Evolutionary conservation across 495 filamentous ascomycete species (phyloP), one percentile per base, ranked within the genome.

Genomic region (Penicillium arizonense): DNA sequence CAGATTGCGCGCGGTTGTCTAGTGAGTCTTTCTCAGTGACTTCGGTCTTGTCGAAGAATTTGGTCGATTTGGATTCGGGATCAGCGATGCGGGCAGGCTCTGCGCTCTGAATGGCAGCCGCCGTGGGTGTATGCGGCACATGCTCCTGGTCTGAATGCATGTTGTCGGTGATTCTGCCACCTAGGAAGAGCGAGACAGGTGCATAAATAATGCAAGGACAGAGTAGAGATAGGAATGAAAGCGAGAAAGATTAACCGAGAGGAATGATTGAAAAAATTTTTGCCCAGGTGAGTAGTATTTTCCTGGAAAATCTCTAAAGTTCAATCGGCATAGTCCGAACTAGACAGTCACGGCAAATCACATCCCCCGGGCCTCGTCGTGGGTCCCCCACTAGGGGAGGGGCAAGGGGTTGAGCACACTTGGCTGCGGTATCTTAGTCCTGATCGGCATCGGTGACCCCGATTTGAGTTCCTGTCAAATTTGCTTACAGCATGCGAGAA

Each of bases 1-100:
- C 58, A 0, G 61, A 68, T 7, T 60, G 56, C 14, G 63, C 60
- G 21, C 52, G 45, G 35, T 56, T 51, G 30, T 52, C 52, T 8
- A 57, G 39, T 3, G 57, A 26, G 30, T 45, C 34, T 23, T 71
- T 65, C 24, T 67, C 64, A 11, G 53, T 12, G 10, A 56, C 7
- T 12, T 57, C 56, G 14, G 45, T n/a, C 52, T 56, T 58, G 43
- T 57, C 43, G 13, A 49, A 21, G 28, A 26, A 7, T 38, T 59
- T 47, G 11, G 24, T 57, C 44, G 35, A 37, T 28, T 53, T 53
- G 12, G 41, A 48, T 26, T 55, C 54, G 48, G 40, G 53, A 30
- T 56, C 50, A 24, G 50, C 14, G 3, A 24, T 18, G 47, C 38
- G 49, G 20, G 43, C 38, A 44, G 56, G 32, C 20, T 55, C 50